phyloP scores from a whole-genome alignment of 1,284 basidiomycete species.

The Earliella scabrosa region DNA sequence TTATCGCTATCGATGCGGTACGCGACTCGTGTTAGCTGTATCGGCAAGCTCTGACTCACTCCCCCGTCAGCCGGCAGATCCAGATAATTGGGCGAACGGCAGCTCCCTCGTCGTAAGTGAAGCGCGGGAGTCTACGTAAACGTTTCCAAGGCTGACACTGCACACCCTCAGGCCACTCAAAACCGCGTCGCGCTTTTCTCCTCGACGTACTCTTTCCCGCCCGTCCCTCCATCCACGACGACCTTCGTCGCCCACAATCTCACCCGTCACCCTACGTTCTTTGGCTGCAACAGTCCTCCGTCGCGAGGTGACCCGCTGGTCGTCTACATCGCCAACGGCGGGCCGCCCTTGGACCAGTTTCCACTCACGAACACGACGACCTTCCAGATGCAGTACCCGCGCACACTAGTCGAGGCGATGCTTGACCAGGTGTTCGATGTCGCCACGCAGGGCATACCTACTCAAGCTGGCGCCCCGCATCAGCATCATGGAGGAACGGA shows the following conservation, averaged over 20 bases:
- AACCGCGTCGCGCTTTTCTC: constrained; percentile 43
- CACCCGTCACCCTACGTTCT: constrained; percentile 46
- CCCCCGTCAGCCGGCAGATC: constrained; percentile 32
- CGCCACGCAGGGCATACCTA: constrained; percentile 45
- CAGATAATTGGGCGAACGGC: constrained; percentile 43
- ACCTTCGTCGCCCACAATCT: constrained; percentile 42
- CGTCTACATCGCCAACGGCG: constrained; percentile 44
- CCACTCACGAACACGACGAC: constrained; percentile 48
- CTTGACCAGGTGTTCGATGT: constrained; percentile 46
- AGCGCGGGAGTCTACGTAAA: constrained; percentile 9
- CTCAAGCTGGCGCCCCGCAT: no score
- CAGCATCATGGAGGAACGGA: not conserved
- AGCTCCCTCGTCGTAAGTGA: constrained; percentile 46
- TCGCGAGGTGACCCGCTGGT: constrained; percentile 32
- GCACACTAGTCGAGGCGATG: constrained; percentile 41
- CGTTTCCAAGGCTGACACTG: not conserved
- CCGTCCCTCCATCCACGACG: constrained; percentile 37
- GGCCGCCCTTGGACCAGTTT: constrained; percentile 43
- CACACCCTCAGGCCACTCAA: constrained; percentile 39
- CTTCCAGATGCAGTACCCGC: constrained; percentile 35
- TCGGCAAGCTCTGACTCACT: not conserved
- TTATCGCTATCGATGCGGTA: constrained; percentile 25
- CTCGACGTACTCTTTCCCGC: constrained; percentile 45
- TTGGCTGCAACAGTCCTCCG: constrained; percentile 40
- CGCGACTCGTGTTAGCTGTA: not conserved